These are phyloP conservation scores for Viridothelium virens DNA, from an alignment of 495 filamentous ascomycete genomes.

Conservation along the genomic window DNA sequence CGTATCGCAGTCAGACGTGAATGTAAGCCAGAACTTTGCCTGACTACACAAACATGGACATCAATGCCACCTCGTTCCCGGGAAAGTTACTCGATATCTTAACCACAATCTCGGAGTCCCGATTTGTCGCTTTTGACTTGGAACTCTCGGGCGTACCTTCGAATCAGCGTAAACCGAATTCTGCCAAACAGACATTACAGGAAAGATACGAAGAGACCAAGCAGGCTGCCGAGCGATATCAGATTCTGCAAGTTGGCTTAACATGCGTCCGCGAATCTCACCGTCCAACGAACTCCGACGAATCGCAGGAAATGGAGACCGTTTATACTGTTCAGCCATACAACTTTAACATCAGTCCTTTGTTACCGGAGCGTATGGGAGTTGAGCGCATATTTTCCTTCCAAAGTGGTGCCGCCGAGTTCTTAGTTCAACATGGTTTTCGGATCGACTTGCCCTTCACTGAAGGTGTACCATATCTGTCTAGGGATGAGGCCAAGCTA, in stretches of 20 bases:
- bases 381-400: slow-evolving; percentile 50
- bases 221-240: slow-evolving; percentile 58
- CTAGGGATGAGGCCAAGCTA: slow-evolving; percentile 51
- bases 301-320: slow-evolving; percentile 38
- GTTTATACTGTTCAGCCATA: slow-evolving; percentile 59
- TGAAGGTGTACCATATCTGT: slow-evolving; percentile 62
- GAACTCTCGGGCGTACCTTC: slow-evolving; percentile 65
- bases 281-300: slow-evolving; percentile 28
- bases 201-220: slow-evolving; percentile 60
- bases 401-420: slow-evolving; percentile 52
- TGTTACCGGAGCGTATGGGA: slow-evolving; percentile 42
- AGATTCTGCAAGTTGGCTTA: slow-evolving; percentile 69
- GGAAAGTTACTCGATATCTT: slow-evolving; percentile 52
- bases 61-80: slow-evolving; percentile 48
- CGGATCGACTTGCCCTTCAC: slow-evolving; percentile 50
- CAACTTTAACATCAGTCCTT: slow-evolving; percentile 59
- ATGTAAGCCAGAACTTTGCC: not conserved
- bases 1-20: too few species aligned
- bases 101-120: slow-evolving; percentile 49
- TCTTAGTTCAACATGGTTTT: slow-evolving; percentile 57
- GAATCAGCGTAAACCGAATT: slow-evolving; percentile 21
- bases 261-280: slow-evolving; percentile 49
- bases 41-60: slow-evolving; percentile 48
- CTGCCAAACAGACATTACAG: slow-evolving; percentile 43
- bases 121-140: slow-evolving; percentile 65